Conservation (phyloP, 73 alveolate species). For the Effrenium voratum region DNA sequence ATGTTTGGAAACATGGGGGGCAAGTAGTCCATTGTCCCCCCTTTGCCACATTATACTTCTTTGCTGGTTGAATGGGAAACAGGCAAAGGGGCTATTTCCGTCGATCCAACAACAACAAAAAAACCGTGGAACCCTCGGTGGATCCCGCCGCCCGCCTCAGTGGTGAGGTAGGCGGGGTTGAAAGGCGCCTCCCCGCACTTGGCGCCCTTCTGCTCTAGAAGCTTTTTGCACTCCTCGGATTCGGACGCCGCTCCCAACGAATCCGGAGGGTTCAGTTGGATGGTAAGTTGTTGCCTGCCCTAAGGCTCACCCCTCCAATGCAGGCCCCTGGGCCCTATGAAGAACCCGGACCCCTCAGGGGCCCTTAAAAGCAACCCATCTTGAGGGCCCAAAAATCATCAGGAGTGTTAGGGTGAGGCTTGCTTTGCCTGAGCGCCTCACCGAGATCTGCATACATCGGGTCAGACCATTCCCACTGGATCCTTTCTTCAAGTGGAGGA, state of each 20-base stretch:
- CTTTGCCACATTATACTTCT: neutral
- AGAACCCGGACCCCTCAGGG: no score
- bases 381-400: neutral
- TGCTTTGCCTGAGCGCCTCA: no score
- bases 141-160: slow-evolving; percentile 13
- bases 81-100: no score
- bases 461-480: no score
- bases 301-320: neutral
- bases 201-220: slow-evolving; percentile 69
- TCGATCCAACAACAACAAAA: no score
- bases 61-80: no score
- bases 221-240: slow-evolving; percentile 61
- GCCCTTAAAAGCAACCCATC: neutral
- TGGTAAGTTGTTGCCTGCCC: neutral
- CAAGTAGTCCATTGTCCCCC: neutral
- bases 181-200: slow-evolving; percentile 50
- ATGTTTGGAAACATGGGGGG: neutral
- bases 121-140: no score
- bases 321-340: neutral
- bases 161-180: slow-evolving; percentile 93
- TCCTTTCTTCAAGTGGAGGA: no score
- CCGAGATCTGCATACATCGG: no score
- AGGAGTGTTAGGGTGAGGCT: neutral
- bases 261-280: neutral
- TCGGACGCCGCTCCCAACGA: neutral